These are phyloP conservation scores for Neonectria ditissima DNA, from an alignment of 2,329 filamentous ascomycete genomes.

Conservation along the genomic window DNA sequence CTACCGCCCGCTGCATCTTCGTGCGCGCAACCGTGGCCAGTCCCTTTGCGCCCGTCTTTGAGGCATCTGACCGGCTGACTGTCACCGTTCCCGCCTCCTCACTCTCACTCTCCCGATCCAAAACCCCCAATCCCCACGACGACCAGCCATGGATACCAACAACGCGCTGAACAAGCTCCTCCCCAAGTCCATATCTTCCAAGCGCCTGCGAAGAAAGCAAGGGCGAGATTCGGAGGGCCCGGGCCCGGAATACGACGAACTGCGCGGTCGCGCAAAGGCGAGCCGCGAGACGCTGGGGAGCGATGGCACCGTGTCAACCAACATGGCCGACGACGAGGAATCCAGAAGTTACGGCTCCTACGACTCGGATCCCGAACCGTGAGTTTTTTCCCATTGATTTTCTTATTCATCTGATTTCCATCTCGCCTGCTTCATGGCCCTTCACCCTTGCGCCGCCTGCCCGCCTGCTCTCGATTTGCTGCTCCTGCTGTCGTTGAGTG, in stretches of 20 bases:
- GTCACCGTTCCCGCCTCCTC: slow-evolving; percentile 14
- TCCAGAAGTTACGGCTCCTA: slow-evolving; percentile 50
- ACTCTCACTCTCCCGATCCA: slow-evolving; percentile 11
- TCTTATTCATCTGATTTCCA: background rate
- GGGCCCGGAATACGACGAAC: slow-evolving; percentile 44
- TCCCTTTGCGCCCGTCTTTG: slow-evolving; percentile 18
- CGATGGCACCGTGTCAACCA: slow-evolving; percentile 47
- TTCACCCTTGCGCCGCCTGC: background rate
- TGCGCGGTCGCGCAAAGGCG: slow-evolving; percentile 50
- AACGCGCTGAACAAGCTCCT: slow-evolving; percentile 64
- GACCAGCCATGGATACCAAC: slow-evolving; percentile 41
- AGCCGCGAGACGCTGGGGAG: slow-evolving; percentile 55
- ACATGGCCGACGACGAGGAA: slow-evolving; percentile 50
- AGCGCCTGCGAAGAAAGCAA: slow-evolving; percentile 62
- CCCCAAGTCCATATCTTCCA: slow-evolving; percentile 62
- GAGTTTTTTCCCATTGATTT: slow-evolving; percentile 22
- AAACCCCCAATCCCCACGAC: slow-evolving; percentile 6
- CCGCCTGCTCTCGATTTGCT: background rate
- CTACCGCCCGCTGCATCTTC: slow-evolving; percentile 18
- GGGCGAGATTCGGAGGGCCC: slow-evolving; percentile 52
- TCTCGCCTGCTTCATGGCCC: slow-evolving; percentile 13
- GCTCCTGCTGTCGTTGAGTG: slow-evolving; percentile 12
- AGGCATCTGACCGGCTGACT: slow-evolving; percentile 12
- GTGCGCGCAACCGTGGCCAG: slow-evolving; percentile 32
- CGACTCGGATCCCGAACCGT: slow-evolving; percentile 51